Evolutionary conservation across 2,329 filamentous ascomycete species (phyloP).

Genomic region (Fusarium clavum): DNA sequence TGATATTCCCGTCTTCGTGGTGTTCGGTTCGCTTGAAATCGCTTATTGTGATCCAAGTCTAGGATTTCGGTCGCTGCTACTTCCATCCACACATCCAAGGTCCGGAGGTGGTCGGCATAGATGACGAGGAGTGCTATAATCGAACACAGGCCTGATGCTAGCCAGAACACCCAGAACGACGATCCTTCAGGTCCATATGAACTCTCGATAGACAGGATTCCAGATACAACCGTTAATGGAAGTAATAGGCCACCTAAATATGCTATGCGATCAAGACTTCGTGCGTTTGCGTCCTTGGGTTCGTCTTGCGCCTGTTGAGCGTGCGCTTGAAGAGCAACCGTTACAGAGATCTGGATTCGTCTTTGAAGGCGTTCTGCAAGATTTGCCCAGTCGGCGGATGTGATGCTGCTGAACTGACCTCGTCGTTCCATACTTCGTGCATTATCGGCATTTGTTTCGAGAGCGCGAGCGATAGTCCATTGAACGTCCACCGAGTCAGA

Average conservation of each 20-base stretch:
- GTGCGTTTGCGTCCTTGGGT: constrained; percentile 51
- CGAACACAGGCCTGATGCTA: constrained; percentile 54
- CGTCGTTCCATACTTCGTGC: constrained; percentile 37
- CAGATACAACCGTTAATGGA: constrained; percentile 60
- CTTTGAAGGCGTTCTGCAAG: constrained; percentile 42
- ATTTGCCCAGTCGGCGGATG: constrained; percentile 37
- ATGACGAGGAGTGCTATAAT: constrained; percentile 57
- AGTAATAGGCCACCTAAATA: constrained; percentile 63
- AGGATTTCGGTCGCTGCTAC: constrained; percentile 48
- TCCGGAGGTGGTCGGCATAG: constrained; percentile 61
- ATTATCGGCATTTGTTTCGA: constrained; percentile 45
- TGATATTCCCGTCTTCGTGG: constrained; percentile 44
- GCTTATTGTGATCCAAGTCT: constrained; percentile 38
- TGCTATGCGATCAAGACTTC: constrained; percentile 59
- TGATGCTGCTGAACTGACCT: constrained; percentile 25
- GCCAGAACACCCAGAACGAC: constrained; percentile 64
- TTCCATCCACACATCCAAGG: constrained; percentile 60
- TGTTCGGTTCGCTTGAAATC: constrained; percentile 35
- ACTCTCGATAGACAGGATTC: constrained; percentile 61
- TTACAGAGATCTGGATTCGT: constrained; percentile 36
- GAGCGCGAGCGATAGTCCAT: constrained; percentile 36
- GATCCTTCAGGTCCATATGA: constrained; percentile 56
- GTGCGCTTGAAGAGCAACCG: constrained; percentile 13
- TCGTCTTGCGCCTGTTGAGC: constrained; percentile 17
- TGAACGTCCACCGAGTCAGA: constrained; percentile 30